Base-by-base conservation (phyloP, 306 rosid genomes). In the Begonia masoniana region DNA sequence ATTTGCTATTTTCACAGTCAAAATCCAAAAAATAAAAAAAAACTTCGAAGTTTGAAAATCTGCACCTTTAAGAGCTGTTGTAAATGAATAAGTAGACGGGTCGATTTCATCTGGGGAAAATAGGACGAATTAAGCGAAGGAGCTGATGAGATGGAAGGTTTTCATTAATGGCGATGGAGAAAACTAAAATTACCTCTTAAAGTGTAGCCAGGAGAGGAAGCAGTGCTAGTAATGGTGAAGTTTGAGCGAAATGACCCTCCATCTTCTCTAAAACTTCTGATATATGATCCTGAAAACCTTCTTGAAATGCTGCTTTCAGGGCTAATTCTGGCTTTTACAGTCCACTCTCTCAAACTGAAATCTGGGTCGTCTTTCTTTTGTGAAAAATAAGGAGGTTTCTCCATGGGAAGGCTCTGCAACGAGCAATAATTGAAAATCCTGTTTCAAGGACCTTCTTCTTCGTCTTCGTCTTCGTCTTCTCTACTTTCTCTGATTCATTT, bases 1-100 rank as follows among this genome's bases (percentile, higher is more conserved):
- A 31, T 4, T 5, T 31, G 17, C 39, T 60, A 59, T 10, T 15
- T 19, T 35, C 62, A 50, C 59, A 54, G 43, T 8, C 41, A 0
- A 47, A 43, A 68, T 23, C 10, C 6, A 15, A 45, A 13, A 55
- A n/a, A n/a, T n/a, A n/a, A 13, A 39, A 43, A 50, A 55, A 15
- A 26, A 26, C 23, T 7, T 47, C 43, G 10, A 31, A 5, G 11
- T 56, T 39, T 5, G 6, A 9, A 16, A 42, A 26, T 39, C 48
- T 42, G 2, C 68, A 81, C 99, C 99, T 75, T 76, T 80, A 61
- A 86, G 79, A 57, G 99, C 99, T 49, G 82, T 69, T 31, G 87
- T 77, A 76, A 91, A 91, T 12, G 94, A 86, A 66, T 91, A 91
- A 14, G 92, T 86, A 54, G 99, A 72, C 15, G 99, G 96, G 80